Conservation (phyloP, 768 basidiomycete species). For the Rhodotorula graminis region DNA sequence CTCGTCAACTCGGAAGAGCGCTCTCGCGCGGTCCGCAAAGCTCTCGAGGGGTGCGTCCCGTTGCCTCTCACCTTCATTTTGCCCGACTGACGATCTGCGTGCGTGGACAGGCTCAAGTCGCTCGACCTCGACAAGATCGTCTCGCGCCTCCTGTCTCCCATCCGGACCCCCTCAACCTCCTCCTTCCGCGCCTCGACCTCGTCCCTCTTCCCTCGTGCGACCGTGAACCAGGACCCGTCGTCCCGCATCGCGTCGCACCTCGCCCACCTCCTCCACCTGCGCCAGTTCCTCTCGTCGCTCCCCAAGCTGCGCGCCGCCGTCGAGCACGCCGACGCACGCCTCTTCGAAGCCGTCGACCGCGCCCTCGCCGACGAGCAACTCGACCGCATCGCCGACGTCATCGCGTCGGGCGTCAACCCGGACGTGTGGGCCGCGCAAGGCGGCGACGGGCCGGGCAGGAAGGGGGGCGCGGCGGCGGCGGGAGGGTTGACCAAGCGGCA, state of each 20-base stretch:
- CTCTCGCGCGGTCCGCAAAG: conserved; percentile 64
- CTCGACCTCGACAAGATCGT: conserved; percentile 86
- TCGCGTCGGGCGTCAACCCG: conserved; percentile 61
- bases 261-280: conserved; percentile 71
- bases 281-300: conserved; percentile 64
- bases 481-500: conserved; percentile 51
- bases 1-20: conserved; percentile 69
- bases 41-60: conserved; percentile 52
- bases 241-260: conserved; percentile 46
- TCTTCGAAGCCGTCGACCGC: conserved; percentile 63
- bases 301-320: conserved; percentile 64
- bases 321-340: conserved; percentile 55
- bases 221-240: conserved; percentile 25
- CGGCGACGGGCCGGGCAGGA: neutral
- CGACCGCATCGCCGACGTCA: conserved; percentile 57
- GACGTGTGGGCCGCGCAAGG: conserved; percentile 49
- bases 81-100: neutral
- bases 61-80: neutral
- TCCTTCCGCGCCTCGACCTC: neutral
- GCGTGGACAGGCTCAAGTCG: conserved; percentile 56
- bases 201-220: neutral
- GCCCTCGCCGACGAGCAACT: conserved; percentile 73
- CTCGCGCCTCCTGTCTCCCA: conserved; percentile 41
- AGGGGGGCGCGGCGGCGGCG: neutral
- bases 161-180: neutral